A percentile compares a stretch with the other conserved stretches of the same genome.
phyloP scores from a whole-genome alignment of 1,284 basidiomycete species.

The Trametes versicolor region DNA sequence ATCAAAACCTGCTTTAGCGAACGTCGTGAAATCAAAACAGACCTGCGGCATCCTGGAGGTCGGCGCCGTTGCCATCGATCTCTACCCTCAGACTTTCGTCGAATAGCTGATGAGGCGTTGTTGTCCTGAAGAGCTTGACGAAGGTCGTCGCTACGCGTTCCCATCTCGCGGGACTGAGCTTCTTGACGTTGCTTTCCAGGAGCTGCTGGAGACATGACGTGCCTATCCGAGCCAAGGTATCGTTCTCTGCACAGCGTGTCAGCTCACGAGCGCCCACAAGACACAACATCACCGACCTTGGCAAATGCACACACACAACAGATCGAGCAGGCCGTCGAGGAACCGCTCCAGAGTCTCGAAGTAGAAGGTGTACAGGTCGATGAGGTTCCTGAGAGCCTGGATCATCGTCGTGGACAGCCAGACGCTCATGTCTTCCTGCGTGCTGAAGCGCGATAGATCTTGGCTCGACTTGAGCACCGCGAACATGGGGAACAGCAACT shows the following conservation, averaged over 20 bases:
- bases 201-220: conserved; percentile 98
- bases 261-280: not conserved
- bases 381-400: conserved; percentile 94
- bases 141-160: conserved; percentile 94
- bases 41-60: conserved; percentile 68
- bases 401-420: conserved; percentile 99
- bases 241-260: conserved; percentile 78
- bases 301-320: conserved; percentile 97
- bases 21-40: conserved; percentile 7
- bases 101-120: conserved; percentile 97
- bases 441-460: conserved; percentile 93
- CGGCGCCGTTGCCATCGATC: conserved; percentile 68
- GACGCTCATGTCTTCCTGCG: conserved; percentile 99
- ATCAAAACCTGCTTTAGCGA: not conserved
- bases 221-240: conserved; percentile 97
- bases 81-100: conserved; percentile 89
- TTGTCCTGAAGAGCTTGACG: conserved; percentile 95
- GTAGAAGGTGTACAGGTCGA: conserved; percentile 97
- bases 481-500: conserved; percentile 99
- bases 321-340: conserved; percentile 91
- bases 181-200: conserved; percentile 93
- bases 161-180: conserved; percentile 89
- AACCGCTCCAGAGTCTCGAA: conserved; percentile 93
- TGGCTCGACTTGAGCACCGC: conserved; percentile 92
- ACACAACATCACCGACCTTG: conserved; percentile 75